Conservation (phyloP, 2,329 filamentous ascomycete species). For the Periconia sp. region DNA sequence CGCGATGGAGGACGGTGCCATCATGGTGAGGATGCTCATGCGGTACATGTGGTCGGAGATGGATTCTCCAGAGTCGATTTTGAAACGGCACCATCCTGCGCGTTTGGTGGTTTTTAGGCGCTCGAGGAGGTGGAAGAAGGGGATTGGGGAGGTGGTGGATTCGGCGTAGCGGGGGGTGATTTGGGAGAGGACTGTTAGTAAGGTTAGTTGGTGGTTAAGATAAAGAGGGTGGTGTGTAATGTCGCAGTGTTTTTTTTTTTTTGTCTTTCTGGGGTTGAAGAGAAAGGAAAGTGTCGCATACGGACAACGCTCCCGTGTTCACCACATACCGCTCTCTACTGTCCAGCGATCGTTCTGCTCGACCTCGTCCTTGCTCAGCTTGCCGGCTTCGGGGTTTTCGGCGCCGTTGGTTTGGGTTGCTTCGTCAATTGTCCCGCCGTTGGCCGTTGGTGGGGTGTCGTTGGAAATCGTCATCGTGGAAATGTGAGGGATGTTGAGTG, state of each 20-base stretch:
- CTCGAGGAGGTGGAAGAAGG: slow-evolving; percentile 94
- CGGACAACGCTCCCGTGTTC: slow-evolving; percentile 26
- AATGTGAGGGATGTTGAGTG: not conserved
- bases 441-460: not conserved
- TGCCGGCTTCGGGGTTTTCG: slow-evolving; percentile 37
- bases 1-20: slow-evolving; percentile 75
- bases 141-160: slow-evolving; percentile 71
- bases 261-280: too few species aligned
- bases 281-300: slow-evolving; percentile 32
- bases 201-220: not conserved
- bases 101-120: slow-evolving; percentile 94
- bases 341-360: slow-evolving; percentile 38
- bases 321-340: slow-evolving; percentile 49
- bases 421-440: slow-evolving; percentile 30
- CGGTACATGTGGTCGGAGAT: slow-evolving; percentile 99
- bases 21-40: slow-evolving; percentile 95
- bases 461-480: not conserved
- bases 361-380: slow-evolving; percentile 31
- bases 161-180: slow-evolving; percentile 62
- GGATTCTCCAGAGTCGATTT: slow-evolving; percentile 75
- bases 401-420: slow-evolving; percentile 46
- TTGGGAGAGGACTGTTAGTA: slow-evolving; percentile 60
- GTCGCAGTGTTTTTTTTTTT: not conserved
- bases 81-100: slow-evolving; percentile 92
- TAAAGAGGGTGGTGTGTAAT: not conserved